Evolutionary conservation across 192 early-diverging fungal genomes (phyloP).

Genomic region (Hyaloraphidium curvatum): DNA sequence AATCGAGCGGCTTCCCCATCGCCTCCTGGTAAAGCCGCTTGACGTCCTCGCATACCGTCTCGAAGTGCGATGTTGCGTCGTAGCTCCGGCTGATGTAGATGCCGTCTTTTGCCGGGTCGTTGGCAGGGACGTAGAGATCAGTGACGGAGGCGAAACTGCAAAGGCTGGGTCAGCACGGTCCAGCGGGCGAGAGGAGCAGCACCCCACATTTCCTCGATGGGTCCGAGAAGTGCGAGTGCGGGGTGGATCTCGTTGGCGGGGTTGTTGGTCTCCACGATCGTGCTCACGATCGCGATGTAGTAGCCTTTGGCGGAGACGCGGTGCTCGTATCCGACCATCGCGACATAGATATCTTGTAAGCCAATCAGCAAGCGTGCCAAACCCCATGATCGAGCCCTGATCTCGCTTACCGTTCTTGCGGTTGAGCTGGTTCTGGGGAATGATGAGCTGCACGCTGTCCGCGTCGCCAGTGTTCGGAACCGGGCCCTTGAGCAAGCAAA

Average conservation of each 20-base stretch:
- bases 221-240: conserved; percentile 75
- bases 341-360: conserved; percentile 74
- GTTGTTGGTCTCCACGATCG: conserved; percentile 75
- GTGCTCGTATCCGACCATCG: conserved; percentile 71
- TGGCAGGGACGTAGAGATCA: conserved; percentile 71
- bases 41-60: conserved; percentile 92
- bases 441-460: conserved; percentile 86
- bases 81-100: conserved; percentile 88
- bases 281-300: conserved; percentile 92
- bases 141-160: conserved; percentile 56
- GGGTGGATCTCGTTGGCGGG: conserved; percentile 83
- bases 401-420: conserved; percentile 47
- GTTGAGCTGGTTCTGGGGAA: conserved; percentile 92
- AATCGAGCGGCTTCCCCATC: conserved; percentile 19
- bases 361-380: background rate
- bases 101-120: conserved; percentile 59
- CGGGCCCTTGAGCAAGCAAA: conserved; percentile 80
- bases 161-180: background rate
- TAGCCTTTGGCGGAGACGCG: conserved; percentile 75
- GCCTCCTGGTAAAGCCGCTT: conserved; percentile 65
- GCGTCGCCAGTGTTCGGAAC: conserved; percentile 71
- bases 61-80: conserved; percentile 98
- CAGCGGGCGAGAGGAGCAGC: background rate
- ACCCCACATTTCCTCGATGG: conserved; percentile 59
- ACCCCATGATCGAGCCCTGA: background rate